These are phyloP conservation scores for Pseudogymnoascus sp. DNA, from an alignment of 2,329 filamentous ascomycete genomes.

Conservation along the genomic window DNA sequence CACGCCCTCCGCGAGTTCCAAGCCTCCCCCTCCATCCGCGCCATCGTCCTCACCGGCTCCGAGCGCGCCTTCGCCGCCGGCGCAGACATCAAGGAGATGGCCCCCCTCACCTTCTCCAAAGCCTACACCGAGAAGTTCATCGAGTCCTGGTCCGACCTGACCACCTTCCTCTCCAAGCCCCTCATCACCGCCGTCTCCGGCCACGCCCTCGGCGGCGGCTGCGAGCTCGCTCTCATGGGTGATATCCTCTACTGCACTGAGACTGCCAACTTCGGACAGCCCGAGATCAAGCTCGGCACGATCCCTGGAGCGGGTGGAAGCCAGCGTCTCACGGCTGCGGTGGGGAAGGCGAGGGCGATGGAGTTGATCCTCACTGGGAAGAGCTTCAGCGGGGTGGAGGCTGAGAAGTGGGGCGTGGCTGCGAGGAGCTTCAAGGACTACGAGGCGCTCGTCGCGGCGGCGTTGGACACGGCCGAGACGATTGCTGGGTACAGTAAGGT, in stretches of 20 bases:
- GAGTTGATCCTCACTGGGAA: conserved; percentile 82
- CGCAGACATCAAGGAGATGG: conserved; percentile 99
- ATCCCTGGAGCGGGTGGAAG: conserved; percentile 89
- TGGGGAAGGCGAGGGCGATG: conserved; percentile 84
- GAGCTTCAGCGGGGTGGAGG: conserved; percentile 76
- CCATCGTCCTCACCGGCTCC: conserved; percentile 81
- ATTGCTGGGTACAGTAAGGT: conserved; percentile 83
- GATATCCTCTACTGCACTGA: conserved; percentile 89
- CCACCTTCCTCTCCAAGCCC: conserved; percentile 81
- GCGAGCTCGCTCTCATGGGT: conserved; percentile 95
- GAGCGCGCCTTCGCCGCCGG: conserved; percentile 89
- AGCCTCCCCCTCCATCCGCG: conserved; percentile 59
- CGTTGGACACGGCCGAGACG: conserved; percentile 75
- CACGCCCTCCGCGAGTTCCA: conserved; percentile 66
- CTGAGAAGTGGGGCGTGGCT: conserved; percentile 84
- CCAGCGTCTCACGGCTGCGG: conserved; percentile 75
- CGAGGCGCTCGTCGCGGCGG: conserved; percentile 74
- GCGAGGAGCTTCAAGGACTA: conserved; percentile 73
- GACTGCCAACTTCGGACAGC: conserved; percentile 86
- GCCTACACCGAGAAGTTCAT: conserved; percentile 92
- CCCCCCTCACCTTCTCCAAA: conserved; percentile 76
- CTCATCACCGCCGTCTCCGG: conserved; percentile 92
- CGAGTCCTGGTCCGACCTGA: conserved; percentile 84
- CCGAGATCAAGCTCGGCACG: conserved; percentile 90
- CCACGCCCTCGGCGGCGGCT: conserved; percentile 89